Conservation (phyloP, 2,329 filamentous ascomycete genomes). For the Cercospora zeae-maydis region DNA sequence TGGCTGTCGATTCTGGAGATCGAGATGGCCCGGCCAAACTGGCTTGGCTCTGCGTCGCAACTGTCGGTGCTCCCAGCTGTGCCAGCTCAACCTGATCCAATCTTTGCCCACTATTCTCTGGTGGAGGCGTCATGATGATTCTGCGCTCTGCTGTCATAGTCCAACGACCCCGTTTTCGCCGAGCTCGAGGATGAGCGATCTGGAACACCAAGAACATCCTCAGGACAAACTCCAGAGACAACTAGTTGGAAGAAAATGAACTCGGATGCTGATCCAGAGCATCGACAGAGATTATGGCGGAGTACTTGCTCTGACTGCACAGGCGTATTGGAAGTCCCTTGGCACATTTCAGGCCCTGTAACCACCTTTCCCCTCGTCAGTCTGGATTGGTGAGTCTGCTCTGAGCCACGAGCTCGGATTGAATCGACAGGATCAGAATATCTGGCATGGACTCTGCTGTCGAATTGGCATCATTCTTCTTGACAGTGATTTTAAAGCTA, state of each 20-base stretch:
- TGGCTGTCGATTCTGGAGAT: background rate
- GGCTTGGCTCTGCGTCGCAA: background rate
- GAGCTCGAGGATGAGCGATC: background rate
- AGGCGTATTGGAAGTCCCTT: background rate
- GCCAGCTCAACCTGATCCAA: background rate
- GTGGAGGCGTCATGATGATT: background rate
- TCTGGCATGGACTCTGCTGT: background rate
- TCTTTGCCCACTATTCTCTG: background rate
- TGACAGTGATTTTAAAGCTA: background rate
- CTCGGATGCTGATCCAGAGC: background rate
- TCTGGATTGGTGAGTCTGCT: background rate
- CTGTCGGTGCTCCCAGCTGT: background rate
- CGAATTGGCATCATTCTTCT: background rate
- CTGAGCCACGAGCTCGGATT: background rate
- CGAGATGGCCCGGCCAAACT: background rate
- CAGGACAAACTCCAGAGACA: background rate
- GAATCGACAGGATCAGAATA: background rate
- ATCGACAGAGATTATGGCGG: background rate
- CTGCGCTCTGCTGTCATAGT: background rate
- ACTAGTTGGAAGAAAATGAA: background rate
- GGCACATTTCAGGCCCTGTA: background rate
- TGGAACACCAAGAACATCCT: background rate
- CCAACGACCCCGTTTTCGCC: background rate
- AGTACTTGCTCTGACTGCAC: background rate
- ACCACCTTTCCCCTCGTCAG: background rate